Base-by-base conservation (phyloP, 2,329 filamentous ascomycete genomes). In the Raffaelea deltoideospora region DNA sequence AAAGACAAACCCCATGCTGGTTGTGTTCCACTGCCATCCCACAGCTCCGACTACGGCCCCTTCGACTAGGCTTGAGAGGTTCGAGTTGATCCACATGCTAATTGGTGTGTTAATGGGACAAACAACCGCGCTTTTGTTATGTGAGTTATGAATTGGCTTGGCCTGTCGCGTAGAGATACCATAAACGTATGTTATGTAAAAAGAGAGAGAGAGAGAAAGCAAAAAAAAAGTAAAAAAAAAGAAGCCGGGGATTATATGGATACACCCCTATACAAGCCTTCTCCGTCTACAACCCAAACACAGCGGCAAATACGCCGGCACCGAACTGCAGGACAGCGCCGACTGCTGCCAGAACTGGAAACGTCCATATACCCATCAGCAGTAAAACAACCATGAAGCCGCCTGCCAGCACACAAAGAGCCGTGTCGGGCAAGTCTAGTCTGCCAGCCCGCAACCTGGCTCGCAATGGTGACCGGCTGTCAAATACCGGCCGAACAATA, bases 401-500 rank as follows among this genome's bases (percentile, higher is more conserved):
- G 6, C 44, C 38, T 1, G 53, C 53, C n/a, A 53, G 40, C 3
- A 47, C 20, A 26, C 48, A 50, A 3, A 54, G 38, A 1, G 34
- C 38, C 4, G 39, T 41, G 41, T 58, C 55, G 2, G 45, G 35
- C 37, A 44, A 45, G 2, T 49, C 53, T 26, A 51, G 41, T 27
- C 37, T 33, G 5, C 48, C 45, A 19, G 31, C 37, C 20, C 46
- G 42, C 13, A 53, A 45, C 35, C 52, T 39, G 27, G 35, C 37
- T 21, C 59, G 57, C 37, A 57, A 49, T 23, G 52, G 47, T 21
- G 60, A 63, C 3, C 50, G 43, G 8, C 45, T 42, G 45, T 60
- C 47, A 39, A 65, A 59, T 11, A 62, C 56, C 3, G 60, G 60
- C 34, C 46, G 46, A 14, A 63, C 51, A 11, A 55, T 41, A 29